Evolutionary conservation across 164 flowering plant genomes (phyloP).

Genomic region (grape (Vitis vinifera)): DNA sequence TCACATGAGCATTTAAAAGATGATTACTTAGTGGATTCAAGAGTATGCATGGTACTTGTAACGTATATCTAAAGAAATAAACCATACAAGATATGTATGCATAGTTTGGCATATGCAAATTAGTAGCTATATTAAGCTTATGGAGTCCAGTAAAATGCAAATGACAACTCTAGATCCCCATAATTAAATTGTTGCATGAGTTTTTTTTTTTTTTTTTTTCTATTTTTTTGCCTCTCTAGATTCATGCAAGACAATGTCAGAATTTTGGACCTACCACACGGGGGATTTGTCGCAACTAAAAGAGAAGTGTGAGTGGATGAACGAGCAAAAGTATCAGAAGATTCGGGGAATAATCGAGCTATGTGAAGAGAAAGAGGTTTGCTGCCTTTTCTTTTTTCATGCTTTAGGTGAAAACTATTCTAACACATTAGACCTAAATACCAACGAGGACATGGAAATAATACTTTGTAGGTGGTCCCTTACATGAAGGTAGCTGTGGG

Average conservation of each 20-base stretch:
- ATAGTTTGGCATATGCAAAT: no score
- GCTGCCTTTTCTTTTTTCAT: neutral
- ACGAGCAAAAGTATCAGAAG: conserved; percentile 26
- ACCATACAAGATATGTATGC: no score
- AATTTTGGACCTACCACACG: conserved; percentile 30
- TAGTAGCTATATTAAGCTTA: no score
- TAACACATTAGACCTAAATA: no score
- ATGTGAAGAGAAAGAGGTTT: conserved; percentile 31
- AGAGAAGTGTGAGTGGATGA: conserved; percentile 23
- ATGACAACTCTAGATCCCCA: no score
- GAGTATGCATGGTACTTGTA: no score
- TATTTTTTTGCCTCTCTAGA: neutral
- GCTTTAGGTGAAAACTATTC: no score
- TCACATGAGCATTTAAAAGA: no score
- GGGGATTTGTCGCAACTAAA: conserved; percentile 17
- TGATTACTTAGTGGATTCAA: no score
- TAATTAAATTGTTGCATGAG: neutral
- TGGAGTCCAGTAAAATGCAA: no score
- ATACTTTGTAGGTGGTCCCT: conserved; percentile 10
- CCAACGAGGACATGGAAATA: neutral
- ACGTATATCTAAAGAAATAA: no score
- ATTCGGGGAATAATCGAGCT: conserved; percentile 23
- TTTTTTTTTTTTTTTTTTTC: neutral
- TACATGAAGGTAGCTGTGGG: conserved; percentile 11
- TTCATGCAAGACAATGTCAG: conserved; percentile 30